phyloP scores from a whole-genome alignment of 2,329 filamentous ascomycete genomes.

The Penicillium sp. region DNA sequence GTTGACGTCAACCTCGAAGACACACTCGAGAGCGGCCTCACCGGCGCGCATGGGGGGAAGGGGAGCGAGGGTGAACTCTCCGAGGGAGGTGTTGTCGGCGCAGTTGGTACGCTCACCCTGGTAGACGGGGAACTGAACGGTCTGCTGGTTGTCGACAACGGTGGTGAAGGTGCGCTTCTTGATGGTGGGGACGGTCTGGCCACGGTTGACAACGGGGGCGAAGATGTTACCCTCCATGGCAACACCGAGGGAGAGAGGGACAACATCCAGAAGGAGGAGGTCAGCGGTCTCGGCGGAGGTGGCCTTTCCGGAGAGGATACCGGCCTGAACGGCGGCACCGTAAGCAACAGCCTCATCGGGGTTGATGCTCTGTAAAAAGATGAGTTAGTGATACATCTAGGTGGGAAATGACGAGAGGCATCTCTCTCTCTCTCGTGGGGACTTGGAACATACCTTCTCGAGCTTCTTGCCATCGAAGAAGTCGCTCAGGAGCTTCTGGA shows the following conservation, averaged over 20 bases:
- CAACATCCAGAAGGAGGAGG: conserved; percentile 92
- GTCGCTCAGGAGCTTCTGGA: conserved; percentile 98
- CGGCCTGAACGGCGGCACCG: conserved; percentile 97
- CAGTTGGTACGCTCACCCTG: conserved; percentile 98
- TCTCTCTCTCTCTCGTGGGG: too few relatives aligned
- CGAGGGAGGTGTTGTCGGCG: conserved; percentile 95
- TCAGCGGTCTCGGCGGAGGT: conserved; percentile 92
- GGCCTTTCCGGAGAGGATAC: conserved; percentile 98
- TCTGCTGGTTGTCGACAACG: conserved; percentile 65
- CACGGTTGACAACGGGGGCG: conserved; percentile 84
- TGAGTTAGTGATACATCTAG: conserved; percentile 5
- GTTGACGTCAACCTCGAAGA: conserved; percentile 99
- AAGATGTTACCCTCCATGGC: conserved; percentile 99
- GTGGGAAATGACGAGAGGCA: not conserved
- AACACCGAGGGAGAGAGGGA: conserved; percentile 94
- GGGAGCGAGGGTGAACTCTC: conserved; percentile 94
- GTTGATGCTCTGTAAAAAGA: conserved; percentile 73
- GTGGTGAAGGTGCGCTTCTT: conserved; percentile 93
- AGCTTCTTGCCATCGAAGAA: conserved; percentile 99
- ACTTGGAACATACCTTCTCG: conserved; percentile 65
- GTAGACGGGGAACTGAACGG: conserved; percentile 87
- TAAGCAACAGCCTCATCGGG: conserved; percentile 99
- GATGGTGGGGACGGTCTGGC: conserved; percentile 72
- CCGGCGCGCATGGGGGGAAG: conserved; percentile 86
- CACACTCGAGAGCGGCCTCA: conserved; percentile 93